Evolutionary conservation across 495 filamentous ascomycete genomes (phyloP).

Genomic region (Tirmania nivea): DNA sequence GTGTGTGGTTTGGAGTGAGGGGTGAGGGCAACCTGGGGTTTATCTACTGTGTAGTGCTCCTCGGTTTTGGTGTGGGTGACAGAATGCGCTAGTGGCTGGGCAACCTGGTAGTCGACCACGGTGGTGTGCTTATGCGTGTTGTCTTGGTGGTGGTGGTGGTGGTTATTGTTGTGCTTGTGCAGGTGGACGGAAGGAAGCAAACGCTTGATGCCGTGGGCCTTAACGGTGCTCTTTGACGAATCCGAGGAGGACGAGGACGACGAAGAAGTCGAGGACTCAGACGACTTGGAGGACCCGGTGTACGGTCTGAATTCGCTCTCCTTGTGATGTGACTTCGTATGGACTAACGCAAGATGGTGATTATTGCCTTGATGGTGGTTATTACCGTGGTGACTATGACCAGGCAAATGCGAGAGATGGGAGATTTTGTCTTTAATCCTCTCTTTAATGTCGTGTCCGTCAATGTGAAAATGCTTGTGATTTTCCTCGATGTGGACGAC

Average conservation of each 20-base stretch:
- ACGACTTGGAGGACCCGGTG: background rate
- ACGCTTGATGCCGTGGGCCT: background rate
- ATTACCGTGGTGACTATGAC: background rate
- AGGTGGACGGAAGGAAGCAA: background rate
- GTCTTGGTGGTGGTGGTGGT: background rate
- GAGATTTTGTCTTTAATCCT: slow-evolving; percentile 6
- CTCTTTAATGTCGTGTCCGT: slow-evolving; percentile 5
- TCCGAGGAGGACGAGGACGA: background rate
- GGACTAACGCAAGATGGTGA: no score
- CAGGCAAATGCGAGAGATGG: no score
- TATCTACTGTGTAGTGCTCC: background rate
- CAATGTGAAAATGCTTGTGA: no score
- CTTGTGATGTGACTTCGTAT: background rate
- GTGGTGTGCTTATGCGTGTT: no score
- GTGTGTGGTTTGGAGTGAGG: background rate
- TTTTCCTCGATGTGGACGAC: no score
- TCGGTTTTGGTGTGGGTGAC: background rate
- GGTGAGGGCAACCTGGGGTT: background rate
- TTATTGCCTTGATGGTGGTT: background rate
- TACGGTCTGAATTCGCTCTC: slow-evolving; percentile 1
- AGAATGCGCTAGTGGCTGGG: background rate
- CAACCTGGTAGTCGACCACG: background rate
- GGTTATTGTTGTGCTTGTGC: background rate
- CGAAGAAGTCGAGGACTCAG: slow-evolving; percentile 1
- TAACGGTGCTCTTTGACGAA: background rate